Evolutionary conservation across 768 basidiomycete genomes (phyloP), one percentile per base, ranked within the genome.

Genomic region (Leccinum subgranulosum): DNA sequence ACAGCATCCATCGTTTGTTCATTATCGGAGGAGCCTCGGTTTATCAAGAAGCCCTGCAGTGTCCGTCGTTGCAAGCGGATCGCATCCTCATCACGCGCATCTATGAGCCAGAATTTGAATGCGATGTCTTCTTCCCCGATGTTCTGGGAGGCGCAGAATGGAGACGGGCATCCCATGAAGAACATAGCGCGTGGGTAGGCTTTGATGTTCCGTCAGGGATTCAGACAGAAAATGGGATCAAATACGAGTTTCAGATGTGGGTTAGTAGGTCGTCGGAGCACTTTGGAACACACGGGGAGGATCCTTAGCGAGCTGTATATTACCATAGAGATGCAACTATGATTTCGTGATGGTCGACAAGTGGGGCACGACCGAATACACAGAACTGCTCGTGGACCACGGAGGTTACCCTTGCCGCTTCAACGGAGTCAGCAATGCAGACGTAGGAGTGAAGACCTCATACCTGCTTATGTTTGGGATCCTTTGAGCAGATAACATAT

Each of bases 241-340:
- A 81, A 62, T 99, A 95, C 71, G 90, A 92, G 75, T 97, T 87
- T 73, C 92, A 99, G 77, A 94, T 99, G 94, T 99, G 96, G 96
- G 79, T 84, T 51, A 81, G 82, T 49, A 81, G 83, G 53, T 70
- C 67, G 54, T 31, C 58, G 56, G 70, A 67, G 51, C 31, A 43
- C 21, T 23, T 15, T 53, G 53, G 51, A 45, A 27, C n/a, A 27
- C 46, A 21, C 4, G 28, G 2, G 39, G 31, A 28, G 14, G 27
- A 54, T 33, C 29, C 45, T 49, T 60, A 36, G 45, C 49, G 51
- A 31, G 46, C 33, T 49, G 34, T 23, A 43, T 65, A 39, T 39
- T 48, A 17, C 41, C 45, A 51, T 47, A 23, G n/a, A 48, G 19
- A 56, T 27, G 61, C 27, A 52, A 34, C 33, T 27, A 43, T 19